These are phyloP conservation scores for Curvularia hawaiiensis DNA, from an alignment of 2,329 filamentous ascomycete species.

Conservation along the genomic window DNA sequence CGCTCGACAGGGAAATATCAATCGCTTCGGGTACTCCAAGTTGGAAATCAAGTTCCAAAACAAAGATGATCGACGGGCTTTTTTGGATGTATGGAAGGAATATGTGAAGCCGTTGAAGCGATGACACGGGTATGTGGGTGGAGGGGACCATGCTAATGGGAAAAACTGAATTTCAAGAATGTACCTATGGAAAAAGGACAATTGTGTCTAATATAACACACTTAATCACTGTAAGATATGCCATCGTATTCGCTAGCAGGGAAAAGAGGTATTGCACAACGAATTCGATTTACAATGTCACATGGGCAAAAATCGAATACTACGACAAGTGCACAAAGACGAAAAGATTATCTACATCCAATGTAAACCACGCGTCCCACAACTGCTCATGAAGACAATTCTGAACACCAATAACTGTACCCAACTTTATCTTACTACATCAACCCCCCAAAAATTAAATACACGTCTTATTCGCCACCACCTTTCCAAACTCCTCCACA, in stretches of 20 bases:
- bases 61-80: slow-evolving; percentile 34
- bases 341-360: neutral
- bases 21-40: slow-evolving; percentile 36
- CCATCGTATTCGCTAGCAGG: neutral
- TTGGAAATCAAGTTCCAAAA: slow-evolving; percentile 37
- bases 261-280: neutral
- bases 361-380: neutral
- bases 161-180: neutral
- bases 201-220: neutral
- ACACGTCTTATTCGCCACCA: neutral
- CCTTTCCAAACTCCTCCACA: slow-evolving; percentile 23
- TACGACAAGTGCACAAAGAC: neutral
- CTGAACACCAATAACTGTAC: neutral
- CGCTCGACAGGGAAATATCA: slow-evolving; percentile 20
- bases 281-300: neutral
- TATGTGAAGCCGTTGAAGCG: slow-evolving; percentile 28
- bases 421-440: neutral
- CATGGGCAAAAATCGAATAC: neutral
- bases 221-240: neutral
- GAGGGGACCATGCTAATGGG: neutral
- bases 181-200: neutral
- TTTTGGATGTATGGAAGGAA: slow-evolving; percentile 35
- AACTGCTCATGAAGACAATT: neutral
- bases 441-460: neutral
- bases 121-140: neutral